Evolutionary conservation across 768 basidiomycete genomes (phyloP).

Genomic region (Suillus fuscotomentosus): DNA sequence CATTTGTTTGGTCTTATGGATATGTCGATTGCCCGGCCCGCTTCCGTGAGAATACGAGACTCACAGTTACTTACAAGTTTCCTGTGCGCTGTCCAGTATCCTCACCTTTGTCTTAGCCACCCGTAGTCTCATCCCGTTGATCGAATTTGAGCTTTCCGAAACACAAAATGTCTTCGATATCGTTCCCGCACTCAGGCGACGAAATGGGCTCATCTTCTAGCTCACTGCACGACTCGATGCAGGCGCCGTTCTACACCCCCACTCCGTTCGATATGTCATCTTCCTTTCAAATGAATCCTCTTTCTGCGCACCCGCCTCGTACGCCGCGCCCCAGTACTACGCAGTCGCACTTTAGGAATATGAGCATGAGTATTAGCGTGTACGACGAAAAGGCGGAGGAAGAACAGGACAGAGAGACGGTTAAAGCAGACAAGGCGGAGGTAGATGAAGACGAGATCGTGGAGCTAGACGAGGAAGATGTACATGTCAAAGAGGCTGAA

Average conservation of each 20-base stretch:
- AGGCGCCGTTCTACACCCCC: slow-evolving; percentile 50
- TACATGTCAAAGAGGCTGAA: slow-evolving; percentile 41
- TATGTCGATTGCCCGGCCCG: slow-evolving; percentile 17
- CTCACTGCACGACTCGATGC: slow-evolving; percentile 35
- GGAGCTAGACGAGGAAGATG: slow-evolving; percentile 52
- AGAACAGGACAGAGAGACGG: slow-evolving; percentile 16
- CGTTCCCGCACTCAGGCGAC: slow-evolving; percentile 52
- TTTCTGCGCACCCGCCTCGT: slow-evolving; percentile 75
- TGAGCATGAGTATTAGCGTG: slow-evolving; percentile 16
- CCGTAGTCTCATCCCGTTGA: not conserved
- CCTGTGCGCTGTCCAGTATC: not conserved
- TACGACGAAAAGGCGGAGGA: slow-evolving; percentile 47
- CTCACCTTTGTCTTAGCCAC: not conserved
- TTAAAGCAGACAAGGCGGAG: slow-evolving; percentile 15
- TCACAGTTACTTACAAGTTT: not conserved
- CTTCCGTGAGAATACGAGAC: not conserved
- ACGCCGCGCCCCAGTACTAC: slow-evolving; percentile 51
- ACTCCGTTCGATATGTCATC: slow-evolving; percentile 56
- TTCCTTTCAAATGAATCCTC: slow-evolving; percentile 81
- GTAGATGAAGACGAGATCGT: slow-evolving; percentile 33
- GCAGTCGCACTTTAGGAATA: slow-evolving; percentile 24
- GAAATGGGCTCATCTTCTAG: slow-evolving; percentile 31
- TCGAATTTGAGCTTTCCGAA: not conserved
- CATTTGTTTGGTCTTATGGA: slow-evolving; percentile 25
- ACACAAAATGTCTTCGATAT: slow-evolving; percentile 59